Percentiles rank a stretch among this genome's conserved stretches.
Evolutionary conservation across 1,284 basidiomycete genomes (phyloP).

Genomic region (Porogramme epimiltina): DNA sequence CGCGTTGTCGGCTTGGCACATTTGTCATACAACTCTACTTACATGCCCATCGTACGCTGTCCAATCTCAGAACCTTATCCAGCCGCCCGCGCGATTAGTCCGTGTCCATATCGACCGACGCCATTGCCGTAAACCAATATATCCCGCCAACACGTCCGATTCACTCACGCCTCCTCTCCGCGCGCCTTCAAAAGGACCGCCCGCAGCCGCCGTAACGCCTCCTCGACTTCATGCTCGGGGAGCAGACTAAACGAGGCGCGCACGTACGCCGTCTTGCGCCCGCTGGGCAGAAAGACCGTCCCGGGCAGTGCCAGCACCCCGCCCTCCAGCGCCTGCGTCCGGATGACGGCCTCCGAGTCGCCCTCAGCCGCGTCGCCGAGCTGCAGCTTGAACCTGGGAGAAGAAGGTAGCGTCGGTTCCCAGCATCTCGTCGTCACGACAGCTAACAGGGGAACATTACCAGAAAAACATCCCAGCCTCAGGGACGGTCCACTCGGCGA

Average conservation of each 20-base stretch:
- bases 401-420: too few relatives aligned
- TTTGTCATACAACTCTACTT: too few relatives aligned
- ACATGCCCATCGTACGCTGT: too few relatives aligned
- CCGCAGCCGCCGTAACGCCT: conserved; percentile 71
- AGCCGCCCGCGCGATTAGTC: too few relatives aligned
- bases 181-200: conserved; percentile 39
- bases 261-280: conserved; percentile 69
- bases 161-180: conserved; percentile 1
- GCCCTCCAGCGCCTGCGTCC: conserved; percentile 74
- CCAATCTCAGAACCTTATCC: too few relatives aligned
- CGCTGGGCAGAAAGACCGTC: conserved; percentile 74
- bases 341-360: conserved; percentile 81
- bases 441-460: conserved; percentile 40
- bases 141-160: too few relatives aligned
- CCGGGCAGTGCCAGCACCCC: conserved; percentile 92
- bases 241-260: conserved; percentile 81
- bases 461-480: conserved; percentile 93
- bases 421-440: too few relatives aligned
- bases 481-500: conserved; percentile 85
- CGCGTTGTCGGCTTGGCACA: too few relatives aligned
- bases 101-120: too few relatives aligned
- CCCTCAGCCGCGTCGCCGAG: conserved; percentile 37
- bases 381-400: conserved; percentile 61
- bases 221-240: conserved; percentile 70
- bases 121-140: too few relatives aligned